Percentiles rank a stretch among this genome's conserved stretches.
Conservation (phyloP, 2,329 filamentous ascomycete species). For the Apiospora saccharicola region DNA sequence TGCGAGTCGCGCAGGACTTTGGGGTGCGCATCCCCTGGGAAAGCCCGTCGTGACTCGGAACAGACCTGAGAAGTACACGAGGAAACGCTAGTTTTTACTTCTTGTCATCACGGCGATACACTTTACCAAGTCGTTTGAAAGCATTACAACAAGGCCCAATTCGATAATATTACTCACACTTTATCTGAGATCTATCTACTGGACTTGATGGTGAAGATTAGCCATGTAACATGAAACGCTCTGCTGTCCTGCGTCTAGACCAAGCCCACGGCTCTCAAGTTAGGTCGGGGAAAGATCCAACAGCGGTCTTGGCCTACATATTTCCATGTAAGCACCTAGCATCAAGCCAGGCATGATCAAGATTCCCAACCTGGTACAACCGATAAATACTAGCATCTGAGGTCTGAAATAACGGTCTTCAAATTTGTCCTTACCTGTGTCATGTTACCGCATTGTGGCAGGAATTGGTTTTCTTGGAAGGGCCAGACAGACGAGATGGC, state of each 20-base stretch:
- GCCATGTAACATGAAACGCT: not conserved
- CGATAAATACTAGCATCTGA: too few species aligned
- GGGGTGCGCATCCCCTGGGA: constrained; percentile 53
- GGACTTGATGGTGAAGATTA: not conserved
- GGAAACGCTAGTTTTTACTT: too few species aligned
- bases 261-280: too few species aligned
- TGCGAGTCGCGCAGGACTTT: constrained; percentile 61
- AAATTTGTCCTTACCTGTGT: not conserved
- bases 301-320: not conserved
- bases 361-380: too few species aligned
- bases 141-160: not conserved
- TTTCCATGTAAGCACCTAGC: not conserved
- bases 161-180: not conserved
- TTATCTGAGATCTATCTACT: not conserved
- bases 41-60: not conserved
- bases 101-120: too few species aligned
- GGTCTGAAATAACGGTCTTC: not conserved
- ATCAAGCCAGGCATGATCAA: not conserved
- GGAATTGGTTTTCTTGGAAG: not conserved
- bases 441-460: not conserved
- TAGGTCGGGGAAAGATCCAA: not conserved
- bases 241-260: not conserved
- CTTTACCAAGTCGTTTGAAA: too few species aligned
- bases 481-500: not conserved
- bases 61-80: too few species aligned